Conservation (phyloP, 352 stramenopile genomes). For the Phytophthora pisi region DNA sequence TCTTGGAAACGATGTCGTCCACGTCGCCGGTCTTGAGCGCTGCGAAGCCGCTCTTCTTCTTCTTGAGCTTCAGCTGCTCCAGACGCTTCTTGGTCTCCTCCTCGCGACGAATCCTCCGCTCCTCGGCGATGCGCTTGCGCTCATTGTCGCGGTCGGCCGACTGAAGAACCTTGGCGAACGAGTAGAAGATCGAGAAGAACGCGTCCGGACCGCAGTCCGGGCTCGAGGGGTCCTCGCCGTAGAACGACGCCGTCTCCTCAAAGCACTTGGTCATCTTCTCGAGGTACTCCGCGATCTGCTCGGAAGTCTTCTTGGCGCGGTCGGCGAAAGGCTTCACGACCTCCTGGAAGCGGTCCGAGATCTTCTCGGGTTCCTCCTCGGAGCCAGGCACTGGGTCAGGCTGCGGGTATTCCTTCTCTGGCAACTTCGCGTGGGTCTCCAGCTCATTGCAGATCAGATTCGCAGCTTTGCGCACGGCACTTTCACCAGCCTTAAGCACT, state of each 20-base stretch:
- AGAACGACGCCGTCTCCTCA: conserved; percentile 70
- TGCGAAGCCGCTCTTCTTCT: conserved; percentile 71
- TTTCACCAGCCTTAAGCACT: conserved; percentile 79
- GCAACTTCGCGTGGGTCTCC: conserved; percentile 68
- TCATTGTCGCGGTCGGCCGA: conserved; percentile 84
- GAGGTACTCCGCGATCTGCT: conserved; percentile 59
- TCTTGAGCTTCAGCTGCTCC: conserved; percentile 82
- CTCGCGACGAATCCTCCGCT: conserved; percentile 73
- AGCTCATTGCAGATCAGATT: conserved; percentile 76
- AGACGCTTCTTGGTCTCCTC: conserved; percentile 83
- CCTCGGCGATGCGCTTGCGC: conserved; percentile 82
- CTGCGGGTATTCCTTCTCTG: conserved; percentile 41
- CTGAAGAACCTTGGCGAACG: conserved; percentile 83
- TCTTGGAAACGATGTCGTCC: conserved; percentile 86
- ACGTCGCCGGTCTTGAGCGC: conserved; percentile 81
- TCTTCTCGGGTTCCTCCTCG: conserved; percentile 37
- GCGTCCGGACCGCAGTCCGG: conserved; percentile 70
- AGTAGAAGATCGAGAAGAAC: conserved; percentile 90
- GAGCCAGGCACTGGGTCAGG: conserved; percentile 24
- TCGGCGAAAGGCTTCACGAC: conserved; percentile 79
- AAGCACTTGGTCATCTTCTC: conserved; percentile 72
- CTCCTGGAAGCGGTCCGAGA: conserved; percentile 78
- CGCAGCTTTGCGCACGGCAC: conserved; percentile 73
- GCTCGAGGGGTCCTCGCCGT: conserved; percentile 77
- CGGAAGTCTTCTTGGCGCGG: conserved; percentile 62